These are phyloP conservation scores for Diutina pseudorugosa DNA, from an alignment of 1,139 yeast genomes.

Conservation along the genomic window DNA sequence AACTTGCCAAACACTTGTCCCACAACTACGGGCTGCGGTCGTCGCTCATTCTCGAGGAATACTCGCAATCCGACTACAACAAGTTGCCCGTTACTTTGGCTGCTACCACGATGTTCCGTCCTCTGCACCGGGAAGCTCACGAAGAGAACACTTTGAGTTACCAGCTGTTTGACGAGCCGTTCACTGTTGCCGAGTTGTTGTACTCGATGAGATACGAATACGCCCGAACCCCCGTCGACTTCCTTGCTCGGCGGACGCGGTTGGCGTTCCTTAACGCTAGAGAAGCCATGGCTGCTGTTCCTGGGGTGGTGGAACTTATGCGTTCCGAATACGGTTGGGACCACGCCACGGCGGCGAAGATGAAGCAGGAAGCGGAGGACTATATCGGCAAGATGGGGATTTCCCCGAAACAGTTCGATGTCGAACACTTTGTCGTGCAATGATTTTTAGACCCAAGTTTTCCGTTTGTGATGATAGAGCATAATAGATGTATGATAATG, in stretches of 20 bases:
- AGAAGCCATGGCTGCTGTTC: slow-evolving; percentile 73
- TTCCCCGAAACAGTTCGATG: slow-evolving; percentile 25
- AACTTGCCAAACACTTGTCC: slow-evolving; percentile 72
- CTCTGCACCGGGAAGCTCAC: slow-evolving; percentile 22
- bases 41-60: slow-evolving; percentile 60
- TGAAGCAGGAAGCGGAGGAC: slow-evolving; percentile 39
- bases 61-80: slow-evolving; percentile 38
- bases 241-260: slow-evolving; percentile 88
- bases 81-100: slow-evolving; percentile 56
- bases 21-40: slow-evolving; percentile 88
- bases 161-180: slow-evolving; percentile 66
- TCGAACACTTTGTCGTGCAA: slow-evolving; percentile 8
- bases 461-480: background rate
- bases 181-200: slow-evolving; percentile 82
- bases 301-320: slow-evolving; percentile 80
- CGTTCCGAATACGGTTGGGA: slow-evolving; percentile 72
- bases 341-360: slow-evolving; percentile 41
- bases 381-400: slow-evolving; percentile 54
- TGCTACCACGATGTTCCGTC: slow-evolving; percentile 21
- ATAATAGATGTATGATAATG: background rate
- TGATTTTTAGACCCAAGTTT: too few relatives aligned
- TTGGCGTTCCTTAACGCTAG: slow-evolving; percentile 84
- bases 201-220: slow-evolving; percentile 79
- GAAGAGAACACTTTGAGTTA: slow-evolving; percentile 27
- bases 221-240: slow-evolving; percentile 79